phyloP scores from a whole-genome alignment of 345 rosid species.

The Lepidium sativum region DNA sequence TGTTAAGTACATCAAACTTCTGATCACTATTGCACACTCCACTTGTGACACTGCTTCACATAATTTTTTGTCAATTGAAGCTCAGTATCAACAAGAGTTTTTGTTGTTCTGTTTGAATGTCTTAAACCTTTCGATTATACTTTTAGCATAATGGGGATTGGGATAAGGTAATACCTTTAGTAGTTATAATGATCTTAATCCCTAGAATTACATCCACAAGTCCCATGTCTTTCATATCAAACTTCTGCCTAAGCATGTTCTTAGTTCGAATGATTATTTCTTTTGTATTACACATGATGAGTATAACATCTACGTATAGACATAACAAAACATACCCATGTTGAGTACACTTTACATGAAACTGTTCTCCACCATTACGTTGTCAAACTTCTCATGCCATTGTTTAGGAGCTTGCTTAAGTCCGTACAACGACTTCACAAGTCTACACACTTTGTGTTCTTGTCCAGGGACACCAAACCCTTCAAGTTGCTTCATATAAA shows the following conservation, averaged over 20 bases:
- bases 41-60: neutral
- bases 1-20: neutral
- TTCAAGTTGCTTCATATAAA: too few species aligned
- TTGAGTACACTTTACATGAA: neutral
- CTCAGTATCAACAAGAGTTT: neutral
- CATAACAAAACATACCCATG: neutral
- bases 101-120: neutral
- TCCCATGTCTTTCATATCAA: neutral
- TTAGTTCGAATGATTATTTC: neutral
- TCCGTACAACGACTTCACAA: too few species aligned
- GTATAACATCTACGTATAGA: neutral
- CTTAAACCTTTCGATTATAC: neutral
- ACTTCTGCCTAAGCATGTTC: too few species aligned
- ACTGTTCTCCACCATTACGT: neutral
- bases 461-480: too few species aligned
- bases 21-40: neutral
- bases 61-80: neutral
- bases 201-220: neutral
- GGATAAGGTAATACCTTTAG: neutral
- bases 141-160: neutral
- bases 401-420: too few species aligned
- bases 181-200: neutral
- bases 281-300: neutral
- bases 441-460: too few species aligned
- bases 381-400: too few species aligned